A percentile compares a stretch with the other conserved stretches of the same genome.
phyloP scores from a whole-genome alignment of 2,329 filamentous ascomycete species.

The Aureobasidium sp. region DNA sequence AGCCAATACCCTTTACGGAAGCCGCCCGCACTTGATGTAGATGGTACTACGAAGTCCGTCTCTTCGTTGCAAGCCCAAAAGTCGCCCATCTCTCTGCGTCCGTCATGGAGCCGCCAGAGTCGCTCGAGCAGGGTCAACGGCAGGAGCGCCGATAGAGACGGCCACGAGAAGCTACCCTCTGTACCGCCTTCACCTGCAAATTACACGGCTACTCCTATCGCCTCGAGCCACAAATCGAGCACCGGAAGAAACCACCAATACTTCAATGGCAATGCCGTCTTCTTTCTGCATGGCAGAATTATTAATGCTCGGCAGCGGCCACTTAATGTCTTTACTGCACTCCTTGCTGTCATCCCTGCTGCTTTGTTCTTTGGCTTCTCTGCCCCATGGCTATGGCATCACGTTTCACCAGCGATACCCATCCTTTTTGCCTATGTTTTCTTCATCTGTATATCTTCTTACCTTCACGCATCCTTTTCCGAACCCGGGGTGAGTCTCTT shows the following conservation, averaged over 20 bases:
- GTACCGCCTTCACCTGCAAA: constrained; percentile 65
- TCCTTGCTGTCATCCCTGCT: constrained; percentile 69
- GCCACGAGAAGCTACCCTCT: constrained; percentile 77
- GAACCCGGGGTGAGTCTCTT: constrained; percentile 73
- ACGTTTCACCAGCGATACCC: constrained; percentile 81
- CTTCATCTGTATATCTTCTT: constrained; percentile 84
- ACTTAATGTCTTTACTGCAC: constrained; percentile 77
- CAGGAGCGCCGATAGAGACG: constrained; percentile 23
- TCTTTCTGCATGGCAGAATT: constrained; percentile 74
- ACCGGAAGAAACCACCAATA: constrained; percentile 77
- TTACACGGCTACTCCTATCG: constrained; percentile 36
- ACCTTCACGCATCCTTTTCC: constrained; percentile 81
- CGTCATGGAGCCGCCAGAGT: constrained; percentile 15
- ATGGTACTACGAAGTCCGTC: background rate
- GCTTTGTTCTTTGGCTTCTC: constrained; percentile 79
- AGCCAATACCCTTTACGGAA: constrained; percentile 35
- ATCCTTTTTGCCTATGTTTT: constrained; percentile 87
- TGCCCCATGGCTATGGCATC: constrained; percentile 74
- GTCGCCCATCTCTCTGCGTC: constrained; percentile 44
- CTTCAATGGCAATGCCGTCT: constrained; percentile 87
- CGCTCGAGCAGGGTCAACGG: constrained; percentile 10
- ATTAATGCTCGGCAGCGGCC: constrained; percentile 83
- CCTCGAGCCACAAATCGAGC: constrained; percentile 30
- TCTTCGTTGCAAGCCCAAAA: constrained; percentile 20
- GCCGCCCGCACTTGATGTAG: constrained; percentile 7